Conservation (phyloP, 2,329 filamentous ascomycete genomes). For the Allantophomopsis lycopodina region DNA sequence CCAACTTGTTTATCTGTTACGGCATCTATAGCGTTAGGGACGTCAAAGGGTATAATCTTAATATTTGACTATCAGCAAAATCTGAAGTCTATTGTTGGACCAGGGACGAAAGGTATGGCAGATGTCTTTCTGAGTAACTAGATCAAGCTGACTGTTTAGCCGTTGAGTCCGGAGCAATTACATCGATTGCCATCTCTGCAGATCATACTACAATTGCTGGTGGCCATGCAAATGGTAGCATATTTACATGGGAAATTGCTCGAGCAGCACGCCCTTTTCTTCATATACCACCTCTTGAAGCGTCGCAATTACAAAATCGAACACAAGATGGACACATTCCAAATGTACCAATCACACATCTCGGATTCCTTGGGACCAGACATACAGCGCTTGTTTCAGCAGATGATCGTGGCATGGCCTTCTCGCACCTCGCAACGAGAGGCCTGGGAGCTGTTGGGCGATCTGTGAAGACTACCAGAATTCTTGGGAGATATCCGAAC, state of each 20-base stretch:
- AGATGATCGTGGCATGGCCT: slow-evolving; percentile 92
- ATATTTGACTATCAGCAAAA: slow-evolving; percentile 97
- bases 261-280: slow-evolving; percentile 79
- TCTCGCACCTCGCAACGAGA: slow-evolving; percentile 87
- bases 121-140: no score
- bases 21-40: slow-evolving; percentile 79
- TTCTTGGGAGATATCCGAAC: slow-evolving; percentile 81
- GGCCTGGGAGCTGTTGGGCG: slow-evolving; percentile 78
- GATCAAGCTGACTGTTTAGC: slow-evolving; percentile 36
- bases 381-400: slow-evolving; percentile 93
- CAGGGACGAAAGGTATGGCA: slow-evolving; percentile 68
- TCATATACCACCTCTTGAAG: slow-evolving; percentile 64
- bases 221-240: slow-evolving; percentile 78
- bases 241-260: slow-evolving; percentile 93
- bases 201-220: slow-evolving; percentile 87
- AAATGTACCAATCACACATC: slow-evolving; percentile 66
- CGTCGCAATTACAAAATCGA: slow-evolving; percentile 47
- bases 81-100: slow-evolving; percentile 84
- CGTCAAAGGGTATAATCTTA: slow-evolving; percentile 85
- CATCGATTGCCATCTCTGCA: slow-evolving; percentile 77
- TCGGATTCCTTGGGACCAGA: slow-evolving; percentile 89
- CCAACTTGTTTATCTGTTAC: slow-evolving; percentile 85
- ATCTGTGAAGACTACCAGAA: slow-evolving; percentile 77
- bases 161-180: slow-evolving; percentile 79
- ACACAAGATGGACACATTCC: slow-evolving; percentile 72